These are phyloP conservation scores for Dentiscutata heterogama DNA, from an alignment of 371 early-diverging fungal genomes.

Conservation along the genomic window DNA sequence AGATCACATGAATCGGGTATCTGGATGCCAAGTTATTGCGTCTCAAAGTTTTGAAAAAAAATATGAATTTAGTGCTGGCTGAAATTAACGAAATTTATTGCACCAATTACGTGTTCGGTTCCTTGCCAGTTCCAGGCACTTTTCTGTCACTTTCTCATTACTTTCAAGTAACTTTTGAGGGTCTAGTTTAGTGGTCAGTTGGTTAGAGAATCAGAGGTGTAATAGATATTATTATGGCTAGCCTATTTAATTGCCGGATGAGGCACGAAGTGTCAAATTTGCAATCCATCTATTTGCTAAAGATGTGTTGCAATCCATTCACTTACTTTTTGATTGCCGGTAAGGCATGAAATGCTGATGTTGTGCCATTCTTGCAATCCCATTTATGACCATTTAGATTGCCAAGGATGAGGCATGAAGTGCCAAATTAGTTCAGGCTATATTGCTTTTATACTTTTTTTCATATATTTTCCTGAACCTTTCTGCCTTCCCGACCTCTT, in stretches of 20 bases:
- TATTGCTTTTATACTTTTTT: too few species aligned
- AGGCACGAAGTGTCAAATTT: slow-evolving; percentile 18
- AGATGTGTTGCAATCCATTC: not conserved
- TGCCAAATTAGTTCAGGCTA: slow-evolving; percentile 1
- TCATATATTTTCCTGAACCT: too few species aligned
- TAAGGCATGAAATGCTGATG: not conserved
- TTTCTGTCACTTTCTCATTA: too few species aligned
- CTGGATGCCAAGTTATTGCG: slow-evolving; percentile 49
- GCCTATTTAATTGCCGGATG: not conserved
- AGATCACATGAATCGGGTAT: slow-evolving; percentile 54
- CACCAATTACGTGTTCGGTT: not conserved
- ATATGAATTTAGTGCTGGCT: not conserved
- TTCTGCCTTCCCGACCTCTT: too few species aligned
- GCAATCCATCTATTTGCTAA: slow-evolving; percentile 22
- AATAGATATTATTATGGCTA: not conserved
- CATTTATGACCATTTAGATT: not conserved
- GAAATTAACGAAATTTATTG: not conserved
- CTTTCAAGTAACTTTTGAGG: not conserved
- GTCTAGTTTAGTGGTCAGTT: too few species aligned
- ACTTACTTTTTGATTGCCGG: not conserved
- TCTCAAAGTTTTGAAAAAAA: not conserved
- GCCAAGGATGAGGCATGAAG: not conserved
- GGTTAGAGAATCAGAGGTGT: too few species aligned
- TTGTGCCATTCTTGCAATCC: not conserved
- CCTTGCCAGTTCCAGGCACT: not conserved